Conservation (phyloP, 2,329 filamentous ascomycete genomes). For the Pseudogymnoascus sp. region DNA sequence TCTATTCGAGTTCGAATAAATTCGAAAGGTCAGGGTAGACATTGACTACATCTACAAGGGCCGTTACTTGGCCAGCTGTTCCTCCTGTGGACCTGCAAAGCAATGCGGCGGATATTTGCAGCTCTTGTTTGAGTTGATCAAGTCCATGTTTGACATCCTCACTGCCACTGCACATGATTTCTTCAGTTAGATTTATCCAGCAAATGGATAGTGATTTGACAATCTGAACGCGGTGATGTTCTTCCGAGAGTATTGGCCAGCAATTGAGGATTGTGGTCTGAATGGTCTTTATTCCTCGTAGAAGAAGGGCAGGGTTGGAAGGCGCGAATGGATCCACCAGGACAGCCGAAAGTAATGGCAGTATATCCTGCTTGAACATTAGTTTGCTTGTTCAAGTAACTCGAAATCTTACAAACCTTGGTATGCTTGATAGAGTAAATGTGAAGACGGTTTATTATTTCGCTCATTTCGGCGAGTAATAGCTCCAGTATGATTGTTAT, state of each 20-base stretch:
- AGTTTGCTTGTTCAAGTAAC: background rate
- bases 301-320: conserved; percentile 45
- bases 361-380: conserved; percentile 44
- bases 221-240: conserved; percentile 55
- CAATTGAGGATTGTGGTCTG: conserved; percentile 53
- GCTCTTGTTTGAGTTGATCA: conserved; percentile 17
- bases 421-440: conserved; percentile 61
- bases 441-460: conserved; percentile 49
- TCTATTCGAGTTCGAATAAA: background rate
- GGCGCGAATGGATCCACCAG: conserved; percentile 63
- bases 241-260: conserved; percentile 58
- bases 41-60: background rate
- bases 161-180: conserved; percentile 14
- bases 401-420: conserved; percentile 41
- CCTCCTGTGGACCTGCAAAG: conserved; percentile 20
- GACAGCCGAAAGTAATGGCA: conserved; percentile 59
- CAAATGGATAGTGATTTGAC: conserved; percentile 54
- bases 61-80: background rate
- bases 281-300: conserved; percentile 42
- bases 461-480: conserved; percentile 44
- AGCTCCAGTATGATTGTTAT: conserved; percentile 50
- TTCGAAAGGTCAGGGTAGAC: background rate
- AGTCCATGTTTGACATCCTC: background rate
- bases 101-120: conserved; percentile 18
- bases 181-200: conserved; percentile 51